Evolutionary conservation across 106 monocot species (phyloP), one percentile per base, ranked within the genome.

Genomic region (Narthecium ossifragum): DNA sequence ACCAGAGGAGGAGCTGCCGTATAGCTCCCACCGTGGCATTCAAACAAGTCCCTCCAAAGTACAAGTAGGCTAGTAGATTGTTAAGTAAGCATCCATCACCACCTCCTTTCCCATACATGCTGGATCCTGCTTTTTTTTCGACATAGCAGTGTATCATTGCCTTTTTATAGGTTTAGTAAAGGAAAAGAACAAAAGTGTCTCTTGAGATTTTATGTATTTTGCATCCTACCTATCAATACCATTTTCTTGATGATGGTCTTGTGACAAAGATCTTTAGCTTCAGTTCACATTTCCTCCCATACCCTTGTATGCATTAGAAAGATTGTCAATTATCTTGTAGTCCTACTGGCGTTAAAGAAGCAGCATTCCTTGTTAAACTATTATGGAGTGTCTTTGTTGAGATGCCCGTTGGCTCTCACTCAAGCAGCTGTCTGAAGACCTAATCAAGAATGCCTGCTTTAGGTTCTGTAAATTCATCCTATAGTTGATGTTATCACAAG

Each of bases 21-120:
- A 74, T 84, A 21, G 80, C 80, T 26, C 80, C 80, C 55, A 85
- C 85, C 1, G 77, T 85, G 5, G 76, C 77, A 10, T 80, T 85
- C 57, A 85, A 85, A 55, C 85, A 80, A 41, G 55, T 54, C 4
- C 21, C 59, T 6, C 59, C 63, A 4, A 49, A 32, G 21, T 57
- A 46, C 26, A 22, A 37, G 38, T 58, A 36, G 33, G 13, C 29
- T 32, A 32, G 31, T 32, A 34, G 8, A 27, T 8, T 33, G 20
- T 21, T 34, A 25, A 40, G 34, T 34, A 68, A 57, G 49, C 18
- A 34, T 20, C 9, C 5, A 13, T 6, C 59, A 45, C 15, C 41
- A 25, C 30, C 30, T 32, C 14, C 34, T 30, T 54, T 40, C 31
- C 31, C 20, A 5, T 50, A 41, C 39, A 57, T 53, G 70, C 43